Evolutionary conservation across 345 rosid species (phyloP).

Genomic region (Populus alba): DNA sequence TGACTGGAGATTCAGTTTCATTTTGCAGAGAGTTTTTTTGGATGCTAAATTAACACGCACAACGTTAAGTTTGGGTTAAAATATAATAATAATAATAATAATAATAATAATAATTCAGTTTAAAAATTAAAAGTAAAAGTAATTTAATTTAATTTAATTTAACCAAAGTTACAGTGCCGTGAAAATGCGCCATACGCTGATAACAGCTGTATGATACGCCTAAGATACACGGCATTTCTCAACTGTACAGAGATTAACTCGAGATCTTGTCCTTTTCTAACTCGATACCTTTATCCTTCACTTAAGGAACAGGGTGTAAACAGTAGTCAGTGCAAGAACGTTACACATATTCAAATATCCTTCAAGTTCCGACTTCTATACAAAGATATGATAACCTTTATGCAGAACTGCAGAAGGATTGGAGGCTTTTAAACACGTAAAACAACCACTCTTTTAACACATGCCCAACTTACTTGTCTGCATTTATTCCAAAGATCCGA

Average conservation of each 20-base stretch:
- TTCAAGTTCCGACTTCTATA: conserved; percentile 33
- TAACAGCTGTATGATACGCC: neutral
- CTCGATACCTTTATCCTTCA: conserved; percentile 26
- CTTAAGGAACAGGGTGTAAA: conserved; percentile 1
- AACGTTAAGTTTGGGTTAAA: no score
- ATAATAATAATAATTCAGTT: no score
- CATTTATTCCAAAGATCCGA: conserved; percentile 96
- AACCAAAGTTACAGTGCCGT: neutral
- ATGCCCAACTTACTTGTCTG: conserved; percentile 45
- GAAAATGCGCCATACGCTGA: conserved; percentile 7
- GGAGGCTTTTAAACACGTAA: conserved; percentile 15
- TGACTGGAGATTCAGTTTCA: no score
- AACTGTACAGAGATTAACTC: conserved; percentile 35
- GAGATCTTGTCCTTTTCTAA: neutral
- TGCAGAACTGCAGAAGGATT: conserved; percentile 20
- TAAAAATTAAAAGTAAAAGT: neutral
- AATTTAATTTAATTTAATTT: neutral
- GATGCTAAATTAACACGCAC: no score
- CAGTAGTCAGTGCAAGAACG: conserved; percentile 21
- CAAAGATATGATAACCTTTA: conserved; percentile 22
- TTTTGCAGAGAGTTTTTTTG: no score
- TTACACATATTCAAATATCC: conserved; percentile 20
- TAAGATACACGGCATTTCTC: conserved; percentile 17
- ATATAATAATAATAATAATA: no score
- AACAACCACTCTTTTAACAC: neutral